A percentile compares a stretch with the other conserved stretches of the same genome.
These are phyloP conservation scores for Periconia sp. DNA, from an alignment of 2,329 filamentous ascomycete genomes.

Conservation along the genomic window DNA sequence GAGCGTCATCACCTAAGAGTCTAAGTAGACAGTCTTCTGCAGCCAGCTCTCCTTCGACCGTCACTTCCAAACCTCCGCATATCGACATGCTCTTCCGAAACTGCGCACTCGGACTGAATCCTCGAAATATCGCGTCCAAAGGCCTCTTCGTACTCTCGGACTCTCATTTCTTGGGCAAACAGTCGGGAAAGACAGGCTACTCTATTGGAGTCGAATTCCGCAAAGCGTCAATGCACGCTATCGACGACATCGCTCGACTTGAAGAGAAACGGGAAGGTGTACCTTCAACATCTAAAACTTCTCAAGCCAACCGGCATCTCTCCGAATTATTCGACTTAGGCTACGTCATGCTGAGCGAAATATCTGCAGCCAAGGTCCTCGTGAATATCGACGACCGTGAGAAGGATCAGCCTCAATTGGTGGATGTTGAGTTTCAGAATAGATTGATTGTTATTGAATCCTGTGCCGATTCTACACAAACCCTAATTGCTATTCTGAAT, in stretches of 20 bases:
- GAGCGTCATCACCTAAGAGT: constrained; percentile 61
- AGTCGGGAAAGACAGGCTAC: constrained; percentile 70
- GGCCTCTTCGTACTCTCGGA: constrained; percentile 80
- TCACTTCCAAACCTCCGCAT: constrained; percentile 54
- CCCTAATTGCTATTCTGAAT: constrained; percentile 78
- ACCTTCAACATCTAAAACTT: constrained; percentile 9
- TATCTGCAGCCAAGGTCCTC: constrained; percentile 77
- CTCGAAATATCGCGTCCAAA: constrained; percentile 76
- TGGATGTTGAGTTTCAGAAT: constrained; percentile 83
- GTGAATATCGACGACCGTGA: constrained; percentile 66
- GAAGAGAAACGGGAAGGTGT: constrained; percentile 21
- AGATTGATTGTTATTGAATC: constrained; percentile 90
- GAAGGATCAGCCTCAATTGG: constrained; percentile 65
- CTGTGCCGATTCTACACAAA: constrained; percentile 96
- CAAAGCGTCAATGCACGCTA: constrained; percentile 82
- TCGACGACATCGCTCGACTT: constrained; percentile 71
- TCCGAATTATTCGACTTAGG: constrained; percentile 65
- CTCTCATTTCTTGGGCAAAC: constrained; percentile 70
- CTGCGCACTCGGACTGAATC: constrained; percentile 84
- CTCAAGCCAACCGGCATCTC: constrained; percentile 51
- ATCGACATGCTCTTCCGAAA: constrained; percentile 80
- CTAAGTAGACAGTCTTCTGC: constrained; percentile 39
- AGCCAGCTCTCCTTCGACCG: constrained; percentile 25
- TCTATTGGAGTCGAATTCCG: constrained; percentile 71
- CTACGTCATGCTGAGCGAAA: constrained; percentile 84